phyloP scores from a whole-genome alignment of 2,329 filamentous ascomycete genomes.

The Cercospora canescens region DNA sequence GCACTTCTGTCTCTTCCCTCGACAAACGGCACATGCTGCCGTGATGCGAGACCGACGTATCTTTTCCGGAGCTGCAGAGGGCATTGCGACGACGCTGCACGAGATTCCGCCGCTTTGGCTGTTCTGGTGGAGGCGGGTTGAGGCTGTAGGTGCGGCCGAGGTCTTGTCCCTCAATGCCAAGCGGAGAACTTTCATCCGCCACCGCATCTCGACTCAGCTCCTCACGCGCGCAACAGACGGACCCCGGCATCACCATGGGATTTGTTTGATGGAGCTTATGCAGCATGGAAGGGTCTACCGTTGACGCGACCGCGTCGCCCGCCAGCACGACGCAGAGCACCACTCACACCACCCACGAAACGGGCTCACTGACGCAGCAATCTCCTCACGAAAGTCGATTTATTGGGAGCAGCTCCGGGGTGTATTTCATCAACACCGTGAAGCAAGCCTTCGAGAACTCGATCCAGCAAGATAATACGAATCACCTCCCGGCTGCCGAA shows the following conservation, averaged over 20 bases:
- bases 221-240: not conserved
- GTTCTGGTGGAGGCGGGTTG: not conserved
- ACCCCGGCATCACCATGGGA: not conserved
- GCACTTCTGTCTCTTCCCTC: constrained; percentile 27
- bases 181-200: not conserved
- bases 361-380: constrained; percentile 22
- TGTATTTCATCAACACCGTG: constrained; percentile 57
- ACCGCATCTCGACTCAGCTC: not conserved
- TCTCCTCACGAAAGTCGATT: constrained; percentile 36
- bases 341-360: constrained; percentile 19
- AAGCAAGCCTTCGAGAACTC: constrained; percentile 50
- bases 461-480: constrained; percentile 8
- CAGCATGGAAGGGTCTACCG: constrained; percentile 1
- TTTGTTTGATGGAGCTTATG: too few species aligned
- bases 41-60: constrained; percentile 25
- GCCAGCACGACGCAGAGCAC: constrained; percentile 14
- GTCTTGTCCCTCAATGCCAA: not conserved
- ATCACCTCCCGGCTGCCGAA: constrained; percentile 20
- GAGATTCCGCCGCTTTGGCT: not conserved
- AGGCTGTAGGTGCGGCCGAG: not conserved
- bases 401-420: constrained; percentile 54
- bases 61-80: constrained; percentile 19
- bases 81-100: constrained; percentile 9
- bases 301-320: constrained; percentile 22
- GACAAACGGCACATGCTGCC: constrained; percentile 26